phyloP scores from a whole-genome alignment of 2,329 filamentous ascomycete genomes.

The Peltaster fructicola region DNA sequence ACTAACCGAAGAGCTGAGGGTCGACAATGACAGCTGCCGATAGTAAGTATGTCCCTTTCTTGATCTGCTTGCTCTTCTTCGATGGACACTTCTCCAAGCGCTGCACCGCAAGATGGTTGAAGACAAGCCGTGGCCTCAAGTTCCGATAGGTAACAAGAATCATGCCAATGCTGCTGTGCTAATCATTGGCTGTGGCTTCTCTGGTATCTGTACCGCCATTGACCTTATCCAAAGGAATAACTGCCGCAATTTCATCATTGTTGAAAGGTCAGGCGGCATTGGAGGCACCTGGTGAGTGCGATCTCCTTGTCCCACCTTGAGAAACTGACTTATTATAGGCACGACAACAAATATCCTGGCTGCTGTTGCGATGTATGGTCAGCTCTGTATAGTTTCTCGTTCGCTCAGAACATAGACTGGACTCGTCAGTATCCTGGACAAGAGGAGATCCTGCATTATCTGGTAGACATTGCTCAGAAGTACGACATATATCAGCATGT shows the following conservation, averaged over 20 bases:
- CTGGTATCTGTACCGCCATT: conserved; percentile 39
- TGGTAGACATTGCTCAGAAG: conserved; percentile 35
- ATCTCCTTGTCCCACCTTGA: background rate
- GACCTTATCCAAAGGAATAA: conserved; percentile 36
- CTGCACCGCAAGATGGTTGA: conserved; percentile 18
- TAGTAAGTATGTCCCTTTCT: no score
- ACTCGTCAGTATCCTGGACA: conserved; percentile 40
- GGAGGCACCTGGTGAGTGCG: conserved; percentile 32
- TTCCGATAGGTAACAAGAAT: conserved; percentile 31
- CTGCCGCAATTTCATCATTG: conserved; percentile 37
- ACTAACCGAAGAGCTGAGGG: no score
- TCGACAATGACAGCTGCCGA: no score
- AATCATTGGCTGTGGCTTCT: conserved; percentile 33
- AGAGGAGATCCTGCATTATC: conserved; percentile 41
- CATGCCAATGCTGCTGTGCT: conserved; percentile 36
- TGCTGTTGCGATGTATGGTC: conserved; percentile 27
- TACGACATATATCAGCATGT: conserved; percentile 39
- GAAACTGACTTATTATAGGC: conserved; percentile 5
- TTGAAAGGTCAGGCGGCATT: conserved; percentile 37
- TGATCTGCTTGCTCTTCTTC: no score
- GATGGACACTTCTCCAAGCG: no score
- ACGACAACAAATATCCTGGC: conserved; percentile 2
- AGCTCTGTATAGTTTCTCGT: conserved; percentile 41
- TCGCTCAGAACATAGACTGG: conserved; percentile 42
- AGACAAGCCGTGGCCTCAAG: conserved; percentile 27